These are phyloP conservation scores for Pseudogymnoascus sp. DNA, from an alignment of 2,329 filamentous ascomycete genomes.

Conservation along the genomic window DNA sequence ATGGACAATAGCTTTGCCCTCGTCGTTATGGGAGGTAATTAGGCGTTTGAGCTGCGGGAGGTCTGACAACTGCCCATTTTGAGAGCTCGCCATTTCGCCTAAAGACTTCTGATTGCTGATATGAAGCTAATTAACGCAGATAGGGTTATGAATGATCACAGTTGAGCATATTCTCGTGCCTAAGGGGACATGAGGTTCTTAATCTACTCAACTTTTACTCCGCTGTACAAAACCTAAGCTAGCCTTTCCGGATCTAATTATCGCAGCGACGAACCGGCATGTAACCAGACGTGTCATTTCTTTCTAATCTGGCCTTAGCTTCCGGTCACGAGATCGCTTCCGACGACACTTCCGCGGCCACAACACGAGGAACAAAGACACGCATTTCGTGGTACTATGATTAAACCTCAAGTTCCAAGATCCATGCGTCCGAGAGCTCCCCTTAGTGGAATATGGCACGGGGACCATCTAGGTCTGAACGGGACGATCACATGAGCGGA, in stretches of 20 bases:
- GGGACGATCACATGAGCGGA: neutral
- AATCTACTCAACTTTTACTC: neutral
- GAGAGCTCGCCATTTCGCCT: conserved; percentile 17
- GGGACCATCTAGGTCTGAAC: neutral
- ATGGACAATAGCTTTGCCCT: conserved; percentile 33
- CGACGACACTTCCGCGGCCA: neutral
- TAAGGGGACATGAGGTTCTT: neutral
- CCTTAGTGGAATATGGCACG: neutral
- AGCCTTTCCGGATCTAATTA: neutral
- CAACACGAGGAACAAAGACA: neutral
- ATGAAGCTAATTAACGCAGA: neutral
- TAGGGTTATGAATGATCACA: neutral
- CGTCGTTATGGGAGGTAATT: conserved; percentile 29
- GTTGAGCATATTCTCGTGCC: neutral
- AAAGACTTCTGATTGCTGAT: neutral
- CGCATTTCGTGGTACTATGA: neutral
- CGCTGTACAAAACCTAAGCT: neutral
- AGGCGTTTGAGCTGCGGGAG: conserved; percentile 28
- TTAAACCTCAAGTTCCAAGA: neutral
- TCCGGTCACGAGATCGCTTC: neutral
- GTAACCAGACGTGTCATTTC: neutral
- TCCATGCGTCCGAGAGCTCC: neutral
- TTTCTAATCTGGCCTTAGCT: neutral
- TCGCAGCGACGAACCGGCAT: neutral
- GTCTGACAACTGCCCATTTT: conserved; percentile 28